Conservation (phyloP, 257 asterid species). For the Scutellaria minor region DNA sequence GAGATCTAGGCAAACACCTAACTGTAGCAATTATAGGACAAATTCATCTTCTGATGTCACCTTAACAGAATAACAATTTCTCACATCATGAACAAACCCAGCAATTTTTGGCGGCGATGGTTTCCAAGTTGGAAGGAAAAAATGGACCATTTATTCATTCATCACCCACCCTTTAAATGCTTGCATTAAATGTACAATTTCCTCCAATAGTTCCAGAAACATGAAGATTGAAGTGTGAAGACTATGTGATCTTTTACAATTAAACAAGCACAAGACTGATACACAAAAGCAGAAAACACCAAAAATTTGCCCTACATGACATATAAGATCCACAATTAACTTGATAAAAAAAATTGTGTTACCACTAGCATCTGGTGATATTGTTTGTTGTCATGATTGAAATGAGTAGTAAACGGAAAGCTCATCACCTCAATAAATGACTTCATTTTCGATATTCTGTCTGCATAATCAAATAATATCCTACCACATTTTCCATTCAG, state of each 20-base stretch:
- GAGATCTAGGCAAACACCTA: not conserved
- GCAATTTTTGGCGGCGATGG: too few relatives aligned
- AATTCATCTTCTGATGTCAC: not conserved
- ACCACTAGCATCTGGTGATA: not conserved
- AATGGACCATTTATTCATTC: not conserved
- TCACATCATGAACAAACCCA: too few relatives aligned
- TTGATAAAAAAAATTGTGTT: not conserved
- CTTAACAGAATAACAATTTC: not conserved
- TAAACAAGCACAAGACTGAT: not conserved
- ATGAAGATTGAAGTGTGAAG: not conserved
- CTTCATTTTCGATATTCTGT: not conserved
- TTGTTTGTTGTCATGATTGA: conserved; percentile 1
- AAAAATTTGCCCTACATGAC: not conserved
- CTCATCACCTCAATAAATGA: conserved; percentile 17
- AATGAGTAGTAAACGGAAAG: not conserved
- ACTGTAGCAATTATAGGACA: not conserved
- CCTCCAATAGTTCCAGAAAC: not conserved
- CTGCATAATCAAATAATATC: not conserved
- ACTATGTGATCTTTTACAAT: conserved; percentile 8
- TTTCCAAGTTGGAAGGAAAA: too few relatives aligned
- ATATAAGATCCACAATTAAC: conserved; percentile 5
- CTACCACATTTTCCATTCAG: not conserved
- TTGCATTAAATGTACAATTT: conserved; percentile 8
- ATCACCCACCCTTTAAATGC: conserved; percentile 13
- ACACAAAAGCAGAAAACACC: conserved; percentile 3